Evolutionary conservation across 148 eudicot species (phyloP).

Genomic region (Vaccinium corymbosum): DNA sequence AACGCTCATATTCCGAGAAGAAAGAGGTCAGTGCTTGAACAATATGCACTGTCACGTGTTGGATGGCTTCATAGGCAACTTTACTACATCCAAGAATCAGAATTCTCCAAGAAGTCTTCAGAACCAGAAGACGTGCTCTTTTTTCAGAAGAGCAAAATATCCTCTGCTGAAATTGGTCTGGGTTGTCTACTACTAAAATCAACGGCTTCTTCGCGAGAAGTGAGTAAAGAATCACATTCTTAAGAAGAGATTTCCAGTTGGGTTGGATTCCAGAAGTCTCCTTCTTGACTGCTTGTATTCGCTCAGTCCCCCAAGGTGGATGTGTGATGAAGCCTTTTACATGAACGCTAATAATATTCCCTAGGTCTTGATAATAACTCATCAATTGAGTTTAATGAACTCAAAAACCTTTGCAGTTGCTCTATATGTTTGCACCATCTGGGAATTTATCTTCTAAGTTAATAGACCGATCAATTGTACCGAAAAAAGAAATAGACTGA

Average conservation of each 20-base stretch:
- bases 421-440: not conserved
- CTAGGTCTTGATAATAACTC: not conserved
- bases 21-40: slow-evolving; percentile 18
- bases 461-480: not conserved
- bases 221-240: slow-evolving; percentile 1
- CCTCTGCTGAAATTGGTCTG: slow-evolving; percentile 15
- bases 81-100: slow-evolving; percentile 13
- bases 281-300: not conserved
- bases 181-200: slow-evolving; percentile 16
- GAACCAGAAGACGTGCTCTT: slow-evolving; percentile 16
- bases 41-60: not conserved
- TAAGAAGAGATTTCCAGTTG: not conserved
- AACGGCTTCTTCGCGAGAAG: slow-evolving; percentile 5
- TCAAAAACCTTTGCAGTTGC: slow-evolving; percentile 1
- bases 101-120: slow-evolving; percentile 3
- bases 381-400: not conserved
- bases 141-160: not conserved
- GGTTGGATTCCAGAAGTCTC: not conserved
- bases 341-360: not conserved
- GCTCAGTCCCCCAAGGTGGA: not conserved
- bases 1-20: slow-evolving; percentile 6
- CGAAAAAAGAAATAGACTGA: not conserved
- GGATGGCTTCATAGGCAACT: slow-evolving; percentile 20
- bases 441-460: not conserved
- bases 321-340: not conserved